Evolutionary conservation across 352 stramenopile genomes (phyloP).

Genomic region (Phytopythium sindhum): DNA sequence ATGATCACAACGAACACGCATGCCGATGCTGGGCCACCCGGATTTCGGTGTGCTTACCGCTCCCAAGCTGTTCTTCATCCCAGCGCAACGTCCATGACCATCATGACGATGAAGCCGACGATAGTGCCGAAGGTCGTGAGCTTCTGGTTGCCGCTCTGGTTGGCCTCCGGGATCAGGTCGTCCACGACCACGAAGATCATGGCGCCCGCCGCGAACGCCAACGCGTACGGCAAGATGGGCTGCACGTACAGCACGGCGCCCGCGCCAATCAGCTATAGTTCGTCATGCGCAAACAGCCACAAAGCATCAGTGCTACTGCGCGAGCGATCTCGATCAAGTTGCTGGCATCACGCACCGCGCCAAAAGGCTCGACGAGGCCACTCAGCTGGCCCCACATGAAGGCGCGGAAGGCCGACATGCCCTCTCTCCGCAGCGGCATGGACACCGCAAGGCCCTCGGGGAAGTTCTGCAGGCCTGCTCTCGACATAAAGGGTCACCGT

Average conservation of each 20-base stretch:
- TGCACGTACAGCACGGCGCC: conserved; percentile 82
- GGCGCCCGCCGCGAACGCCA: conserved; percentile 87
- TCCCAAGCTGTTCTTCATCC: conserved; percentile 26
- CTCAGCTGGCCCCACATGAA: conserved; percentile 91
- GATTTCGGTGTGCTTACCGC: not conserved
- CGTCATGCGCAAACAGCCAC: not conserved
- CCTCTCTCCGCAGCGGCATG: conserved; percentile 82
- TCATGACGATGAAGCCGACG: conserved; percentile 91
- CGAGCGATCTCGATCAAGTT: not conserved
- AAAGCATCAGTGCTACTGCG: not conserved
- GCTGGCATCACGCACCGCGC: conserved; percentile 50
- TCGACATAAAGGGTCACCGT: not conserved
- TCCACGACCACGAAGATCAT: conserved; percentile 94
- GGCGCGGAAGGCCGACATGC: conserved; percentile 74
- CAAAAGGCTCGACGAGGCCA: conserved; percentile 86
- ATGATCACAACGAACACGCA: not conserved
- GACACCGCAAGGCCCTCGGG: conserved; percentile 87
- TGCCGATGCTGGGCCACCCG: not conserved
- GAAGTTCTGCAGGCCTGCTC: conserved; percentile 83
- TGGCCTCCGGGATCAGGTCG: conserved; percentile 87
- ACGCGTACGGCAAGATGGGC: conserved; percentile 86
- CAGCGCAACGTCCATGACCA: conserved; percentile 86
- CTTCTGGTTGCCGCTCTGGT: conserved; percentile 87
- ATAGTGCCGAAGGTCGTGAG: conserved; percentile 84
- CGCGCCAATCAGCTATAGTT: conserved; percentile 70